Conservation (phyloP, 306 rosid genomes). For the Senna siamea region DNA sequence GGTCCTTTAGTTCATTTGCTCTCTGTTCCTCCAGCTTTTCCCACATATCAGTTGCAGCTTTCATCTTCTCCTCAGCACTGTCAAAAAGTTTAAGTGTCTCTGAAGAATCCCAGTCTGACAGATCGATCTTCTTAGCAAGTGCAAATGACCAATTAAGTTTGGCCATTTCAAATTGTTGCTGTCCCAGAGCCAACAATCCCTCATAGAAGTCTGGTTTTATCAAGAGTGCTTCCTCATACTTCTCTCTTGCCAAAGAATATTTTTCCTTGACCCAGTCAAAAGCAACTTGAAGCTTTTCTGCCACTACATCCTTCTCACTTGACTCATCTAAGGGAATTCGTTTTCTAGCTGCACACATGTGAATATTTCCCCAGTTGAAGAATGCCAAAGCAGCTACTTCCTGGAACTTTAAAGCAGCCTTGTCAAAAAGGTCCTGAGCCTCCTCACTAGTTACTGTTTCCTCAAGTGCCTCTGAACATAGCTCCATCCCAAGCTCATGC, state of each 20-base stretch:
- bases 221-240: constrained; percentile 85
- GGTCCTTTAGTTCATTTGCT: constrained; percentile 82
- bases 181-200: constrained; percentile 90
- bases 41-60: constrained; percentile 96
- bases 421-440: constrained; percentile 88
- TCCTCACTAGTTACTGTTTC: constrained; percentile 95
- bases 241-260: constrained; percentile 83
- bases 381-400: constrained; percentile 97
- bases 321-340: constrained; percentile 90
- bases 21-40: constrained; percentile 94
- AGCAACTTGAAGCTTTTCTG: constrained; percentile 83
- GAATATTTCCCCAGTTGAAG: constrained; percentile 98
- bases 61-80: constrained; percentile 95
- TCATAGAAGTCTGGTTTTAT: constrained; percentile 96
- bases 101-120: constrained; percentile 69
- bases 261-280: constrained; percentile 97
- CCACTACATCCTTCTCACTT: constrained; percentile 73
- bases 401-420: constrained; percentile 95
- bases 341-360: constrained; percentile 97
- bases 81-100: constrained; percentile 79
- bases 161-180: constrained; percentile 96
- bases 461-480: constrained; percentile 98
- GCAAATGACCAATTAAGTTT: constrained; percentile 98
- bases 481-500: constrained; percentile 99
- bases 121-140: constrained; percentile 85